Evolutionary conservation across 768 basidiomycete species (phyloP).

Genomic region (Naganishia vaughanmartiniae): DNA sequence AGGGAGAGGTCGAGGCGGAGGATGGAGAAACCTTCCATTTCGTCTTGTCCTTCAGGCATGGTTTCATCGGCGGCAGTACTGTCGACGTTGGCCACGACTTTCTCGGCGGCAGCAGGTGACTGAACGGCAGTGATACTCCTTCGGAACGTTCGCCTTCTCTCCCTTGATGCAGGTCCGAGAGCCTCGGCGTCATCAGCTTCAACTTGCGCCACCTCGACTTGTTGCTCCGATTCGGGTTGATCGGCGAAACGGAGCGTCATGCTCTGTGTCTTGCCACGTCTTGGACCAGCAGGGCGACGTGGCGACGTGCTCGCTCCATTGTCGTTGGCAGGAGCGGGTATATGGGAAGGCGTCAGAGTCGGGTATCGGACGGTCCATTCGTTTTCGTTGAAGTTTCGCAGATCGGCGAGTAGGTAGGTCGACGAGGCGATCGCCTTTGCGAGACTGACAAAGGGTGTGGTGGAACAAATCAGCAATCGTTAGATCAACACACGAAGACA

Average conservation of each 20-base stretch:
- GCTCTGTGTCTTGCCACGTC: constrained; percentile 12
- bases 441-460: constrained; percentile 57
- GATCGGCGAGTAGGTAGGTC: constrained; percentile 64
- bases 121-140: constrained; percentile 24
- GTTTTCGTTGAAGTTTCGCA: constrained; percentile 76
- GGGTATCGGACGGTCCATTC: constrained; percentile 91
- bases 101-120: neutral
- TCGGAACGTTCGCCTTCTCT: constrained; percentile 44
- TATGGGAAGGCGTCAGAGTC: constrained; percentile 54
- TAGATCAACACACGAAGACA: neutral
- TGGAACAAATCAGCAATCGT: constrained; percentile 17
- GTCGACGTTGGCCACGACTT: neutral
- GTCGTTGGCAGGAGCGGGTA: neutral
- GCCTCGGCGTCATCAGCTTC: constrained; percentile 44
- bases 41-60: constrained; percentile 6
- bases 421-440: constrained; percentile 74
- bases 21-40: constrained; percentile 67
- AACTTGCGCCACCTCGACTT: constrained; percentile 55
- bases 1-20: constrained; percentile 90
- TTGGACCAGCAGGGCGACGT: neutral
- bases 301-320: neutral
- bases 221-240: constrained; percentile 57
- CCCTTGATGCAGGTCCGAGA: neutral
- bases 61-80: neutral
- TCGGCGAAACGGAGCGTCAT: constrained; percentile 71